Evolutionary conservation across 2,329 filamentous ascomycete genomes (phyloP).

Genomic region (Microsporum audouinii): DNA sequence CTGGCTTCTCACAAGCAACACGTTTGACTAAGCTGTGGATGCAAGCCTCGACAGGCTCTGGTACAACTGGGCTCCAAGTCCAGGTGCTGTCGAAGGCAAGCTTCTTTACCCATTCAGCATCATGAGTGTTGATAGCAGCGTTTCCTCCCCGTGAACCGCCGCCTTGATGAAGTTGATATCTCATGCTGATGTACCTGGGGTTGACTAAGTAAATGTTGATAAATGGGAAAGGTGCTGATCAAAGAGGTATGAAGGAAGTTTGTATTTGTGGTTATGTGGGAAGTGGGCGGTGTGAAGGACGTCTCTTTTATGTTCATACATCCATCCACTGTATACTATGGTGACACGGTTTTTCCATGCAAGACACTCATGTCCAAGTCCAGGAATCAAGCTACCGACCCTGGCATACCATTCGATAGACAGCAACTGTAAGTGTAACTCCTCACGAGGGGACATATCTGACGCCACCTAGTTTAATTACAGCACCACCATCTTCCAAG

Average conservation of each 20-base stretch:
- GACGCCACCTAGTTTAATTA: not conserved
- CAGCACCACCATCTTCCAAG: not conserved
- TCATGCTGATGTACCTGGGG: not conserved
- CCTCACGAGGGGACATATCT: not conserved
- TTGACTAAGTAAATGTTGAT: not conserved
- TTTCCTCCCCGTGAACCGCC: not conserved
- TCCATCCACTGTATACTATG: not conserved
- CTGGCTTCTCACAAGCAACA: slow-evolving; percentile 9
- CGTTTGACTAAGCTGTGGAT: slow-evolving; percentile 14
- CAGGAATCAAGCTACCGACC: not conserved
- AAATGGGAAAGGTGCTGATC: not conserved
- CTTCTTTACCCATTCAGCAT: not conserved
- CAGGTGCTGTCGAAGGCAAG: slow-evolving; percentile 11
- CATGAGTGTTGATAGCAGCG: not conserved
- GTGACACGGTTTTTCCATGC: not conserved
- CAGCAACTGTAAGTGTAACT: not conserved
- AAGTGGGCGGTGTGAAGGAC: not conserved
- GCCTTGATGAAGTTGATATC: not conserved
- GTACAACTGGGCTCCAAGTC: slow-evolving; percentile 16
- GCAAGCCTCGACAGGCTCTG: slow-evolving; percentile 14
- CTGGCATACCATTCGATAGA: not conserved
- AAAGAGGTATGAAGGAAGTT: not conserved
- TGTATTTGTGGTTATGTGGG: not conserved
- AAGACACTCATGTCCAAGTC: not conserved
- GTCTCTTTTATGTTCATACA: not conserved